A percentile compares a stretch with the other conserved stretches of the same genome.
These are phyloP conservation scores for Sporobolus alterniflorus DNA, from an alignment of 202 grass and related monocot species.

Conservation along the genomic window DNA sequence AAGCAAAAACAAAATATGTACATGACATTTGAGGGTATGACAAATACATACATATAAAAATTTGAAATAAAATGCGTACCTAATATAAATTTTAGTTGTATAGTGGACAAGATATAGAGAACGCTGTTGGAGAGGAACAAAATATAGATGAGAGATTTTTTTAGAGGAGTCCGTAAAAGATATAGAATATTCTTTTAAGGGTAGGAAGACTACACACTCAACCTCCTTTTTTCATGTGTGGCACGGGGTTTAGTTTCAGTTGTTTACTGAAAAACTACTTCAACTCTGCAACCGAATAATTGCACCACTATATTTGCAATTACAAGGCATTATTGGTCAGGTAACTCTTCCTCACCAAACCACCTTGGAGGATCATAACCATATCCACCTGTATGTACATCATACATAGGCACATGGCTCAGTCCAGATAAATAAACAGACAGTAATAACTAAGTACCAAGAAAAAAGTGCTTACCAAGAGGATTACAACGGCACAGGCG, in stretches of 20 bases:
- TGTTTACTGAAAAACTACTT: constrained; percentile 13
- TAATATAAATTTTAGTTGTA: too few species aligned
- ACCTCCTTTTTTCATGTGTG: not conserved
- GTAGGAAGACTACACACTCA: not conserved
- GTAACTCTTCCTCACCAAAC: constrained; percentile 76
- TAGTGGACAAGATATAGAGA: too few species aligned
- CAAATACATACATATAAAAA: too few species aligned
- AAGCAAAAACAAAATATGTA: too few species aligned
- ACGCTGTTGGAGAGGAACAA: too few species aligned
- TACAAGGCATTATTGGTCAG: constrained; percentile 41
- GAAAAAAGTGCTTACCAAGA: constrained; percentile 52
- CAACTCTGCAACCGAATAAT: not conserved
- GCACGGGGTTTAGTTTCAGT: not conserved
- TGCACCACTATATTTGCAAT: constrained; percentile 1
- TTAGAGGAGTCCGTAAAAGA: too few species aligned
- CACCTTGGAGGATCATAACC: constrained; percentile 96
- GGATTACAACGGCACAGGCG: constrained; percentile 92
- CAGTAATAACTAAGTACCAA: constrained; percentile 1
- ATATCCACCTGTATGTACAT: constrained; percentile 61
- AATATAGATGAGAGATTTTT: too few species aligned
- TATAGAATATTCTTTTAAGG: too few species aligned
- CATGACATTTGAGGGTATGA: too few species aligned
- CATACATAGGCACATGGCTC: constrained; percentile 1
- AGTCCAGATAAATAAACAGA: not conserved
- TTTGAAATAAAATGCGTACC: too few species aligned